Evolutionary conservation across 805 yeast genomes (phyloP), one percentile per base, ranked within the genome.

Genomic region (Phaffomyces antillensis): DNA sequence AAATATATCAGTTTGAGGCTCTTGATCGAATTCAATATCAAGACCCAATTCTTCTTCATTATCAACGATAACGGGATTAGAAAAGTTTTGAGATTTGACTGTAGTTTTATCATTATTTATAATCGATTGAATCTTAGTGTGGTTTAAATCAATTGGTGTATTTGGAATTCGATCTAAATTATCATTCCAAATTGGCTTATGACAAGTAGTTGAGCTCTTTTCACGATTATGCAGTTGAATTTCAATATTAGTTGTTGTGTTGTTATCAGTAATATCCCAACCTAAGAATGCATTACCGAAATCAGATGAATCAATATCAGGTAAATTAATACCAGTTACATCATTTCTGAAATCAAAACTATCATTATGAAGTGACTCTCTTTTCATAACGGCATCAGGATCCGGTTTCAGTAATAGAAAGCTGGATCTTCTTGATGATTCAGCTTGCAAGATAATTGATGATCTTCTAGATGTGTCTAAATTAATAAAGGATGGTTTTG

Each of bases 241-340:
- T 28, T 28, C 30, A 28, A 11, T 11, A 12, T 13, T 28, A 28
- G 30, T 11, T 28, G 30, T 10, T 11, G 6, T 28, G 11, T 28
- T 28, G 30, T 11, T 28, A 13, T 28, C 13, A 13, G 7, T 28
- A 15, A 51, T 36, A 31, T 59, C 56, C 55, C 71, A 62, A 17
- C 61, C 61, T 26, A 60, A 59, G 54, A 75, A 72, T 38, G 72
- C 73, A 39, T 60, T 59, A 40, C 66, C 77, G 55, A 75, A 70
- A 15, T 74, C 78, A 3, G 79, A 73, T 37, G 72, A 74, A 32
- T 65, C 66, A 25, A 73, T 41, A 48, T 75, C 75, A 5, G 79
- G 79, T 41, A 75, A 61, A 24, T 41, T 34, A 35, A 41, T 8
- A 9, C 26, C 40, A 4, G 45, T 39, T 5, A 26, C 10, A 11